Evolutionary conservation across 1,284 basidiomycete species (phyloP).

Genomic region (Peniophora sp.): DNA sequence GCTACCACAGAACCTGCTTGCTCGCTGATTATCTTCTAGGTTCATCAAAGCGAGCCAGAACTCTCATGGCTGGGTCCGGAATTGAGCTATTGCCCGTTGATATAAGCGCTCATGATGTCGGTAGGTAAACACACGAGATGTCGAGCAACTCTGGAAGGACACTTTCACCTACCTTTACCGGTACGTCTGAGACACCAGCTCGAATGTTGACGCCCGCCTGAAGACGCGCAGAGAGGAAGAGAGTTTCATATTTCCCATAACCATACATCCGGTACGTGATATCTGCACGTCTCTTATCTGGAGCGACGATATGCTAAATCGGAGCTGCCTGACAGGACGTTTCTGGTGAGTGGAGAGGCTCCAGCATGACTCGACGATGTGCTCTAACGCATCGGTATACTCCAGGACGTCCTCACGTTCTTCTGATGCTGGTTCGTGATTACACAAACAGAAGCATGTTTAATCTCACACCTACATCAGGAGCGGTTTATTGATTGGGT

Average conservation of each 20-base stretch:
- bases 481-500: slow-evolving; percentile 77
- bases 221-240: slow-evolving; percentile 45
- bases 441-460: neutral
- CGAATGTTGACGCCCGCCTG: slow-evolving; percentile 5
- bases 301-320: too few species aligned
- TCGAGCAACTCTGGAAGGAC: slow-evolving; percentile 75
- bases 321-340: neutral
- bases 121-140: slow-evolving; percentile 59
- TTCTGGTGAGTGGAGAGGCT: slow-evolving; percentile 27
- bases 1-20: too few species aligned
- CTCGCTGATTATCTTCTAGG: slow-evolving; percentile 19
- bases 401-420: slow-evolving; percentile 42
- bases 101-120: neutral
- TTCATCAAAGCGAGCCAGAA: slow-evolving; percentile 62
- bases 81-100: neutral
- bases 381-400: neutral
- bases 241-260: slow-evolving; percentile 70
- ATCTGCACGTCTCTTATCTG: too few species aligned
- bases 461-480: slow-evolving; percentile 18
- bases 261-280: slow-evolving; percentile 73
- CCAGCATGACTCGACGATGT: neutral
- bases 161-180: slow-evolving; percentile 64
- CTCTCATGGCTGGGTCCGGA: slow-evolving; percentile 58
- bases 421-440: slow-evolving; percentile 58
- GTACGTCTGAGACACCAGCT: slow-evolving; percentile 18